A percentile compares a stretch with the other conserved stretches of the same genome.
These are phyloP conservation scores for Miscanthus lutarioriparius DNA, from an alignment of 176 grass and related monocot genomes.

Conservation along the genomic window DNA sequence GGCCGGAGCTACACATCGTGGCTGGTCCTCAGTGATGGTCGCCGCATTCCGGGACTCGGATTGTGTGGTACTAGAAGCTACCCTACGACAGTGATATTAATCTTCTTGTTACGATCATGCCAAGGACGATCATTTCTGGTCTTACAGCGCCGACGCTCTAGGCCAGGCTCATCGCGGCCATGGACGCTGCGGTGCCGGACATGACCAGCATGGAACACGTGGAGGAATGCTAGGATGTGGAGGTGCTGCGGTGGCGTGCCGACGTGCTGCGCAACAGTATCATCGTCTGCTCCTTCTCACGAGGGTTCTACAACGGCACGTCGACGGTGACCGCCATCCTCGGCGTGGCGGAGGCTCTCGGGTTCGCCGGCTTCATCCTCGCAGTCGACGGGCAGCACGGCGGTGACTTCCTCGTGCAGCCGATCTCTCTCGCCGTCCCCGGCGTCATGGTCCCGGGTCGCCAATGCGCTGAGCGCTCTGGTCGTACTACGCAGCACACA, in stretches of 20 bases:
- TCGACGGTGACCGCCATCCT: constrained; percentile 50
- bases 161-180: constrained; percentile 48
- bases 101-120: not conserved
- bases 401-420: constrained; percentile 60
- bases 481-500: constrained; percentile 61
- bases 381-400: constrained; percentile 44
- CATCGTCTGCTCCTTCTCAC: constrained; percentile 58
- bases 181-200: constrained; percentile 40
- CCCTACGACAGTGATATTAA: rapidly evolving
- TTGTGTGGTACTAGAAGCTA: constrained; percentile 40
- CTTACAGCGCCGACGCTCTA: constrained; percentile 46
- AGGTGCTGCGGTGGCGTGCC: constrained; percentile 23
- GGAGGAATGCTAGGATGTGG: constrained; percentile 60
- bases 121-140: not conserved
- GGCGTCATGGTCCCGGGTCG: constrained; percentile 57
- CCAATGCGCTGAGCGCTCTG: constrained; percentile 44
- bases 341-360: constrained; percentile 42
- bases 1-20: constrained; percentile 40
- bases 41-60: constrained; percentile 43
- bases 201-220: not conserved
- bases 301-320: constrained; percentile 54
- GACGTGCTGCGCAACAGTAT: constrained; percentile 41
- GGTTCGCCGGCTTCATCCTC: constrained; percentile 56
- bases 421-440: constrained; percentile 47
- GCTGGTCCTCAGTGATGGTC: constrained; percentile 42